These are phyloP conservation scores for Kluyveromyces siamensis DNA, from an alignment of 805 yeast genomes.

Conservation along the genomic window DNA sequence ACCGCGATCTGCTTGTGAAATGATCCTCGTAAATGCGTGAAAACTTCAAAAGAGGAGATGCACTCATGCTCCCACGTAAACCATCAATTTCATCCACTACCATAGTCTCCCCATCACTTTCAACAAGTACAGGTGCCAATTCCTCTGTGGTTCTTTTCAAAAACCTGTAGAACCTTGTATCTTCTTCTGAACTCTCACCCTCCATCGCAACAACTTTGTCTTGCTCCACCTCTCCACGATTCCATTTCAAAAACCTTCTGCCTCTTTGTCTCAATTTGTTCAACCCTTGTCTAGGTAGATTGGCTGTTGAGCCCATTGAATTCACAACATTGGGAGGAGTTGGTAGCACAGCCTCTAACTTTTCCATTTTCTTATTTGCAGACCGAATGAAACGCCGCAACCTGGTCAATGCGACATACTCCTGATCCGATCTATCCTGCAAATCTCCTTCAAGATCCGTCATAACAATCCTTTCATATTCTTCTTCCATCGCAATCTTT, in stretches of 20 bases:
- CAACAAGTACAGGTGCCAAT: background rate
- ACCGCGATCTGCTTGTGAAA: background rate
- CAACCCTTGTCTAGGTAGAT: conserved; percentile 3
- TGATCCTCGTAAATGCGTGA: conserved; percentile 5
- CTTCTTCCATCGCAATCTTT: background rate
- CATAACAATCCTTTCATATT: background rate
- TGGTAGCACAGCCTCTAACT: conserved; percentile 1
- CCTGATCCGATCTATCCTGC: background rate
- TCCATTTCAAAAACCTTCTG: conserved; percentile 5
- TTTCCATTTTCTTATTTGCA: conserved; percentile 1
- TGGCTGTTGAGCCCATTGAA: background rate
- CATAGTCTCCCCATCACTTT: background rate
- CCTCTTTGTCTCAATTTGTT: conserved; percentile 6
- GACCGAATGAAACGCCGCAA: conserved; percentile 5
- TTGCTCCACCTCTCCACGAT: conserved; percentile 2
- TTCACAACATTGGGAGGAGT: background rate
- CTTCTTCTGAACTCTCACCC: background rate
- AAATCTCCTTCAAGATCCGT: background rate
- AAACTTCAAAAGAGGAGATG: conserved; percentile 4
- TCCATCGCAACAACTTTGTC: conserved; percentile 2
- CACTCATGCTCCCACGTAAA: background rate
- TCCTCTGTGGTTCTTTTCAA: conserved; percentile 6
- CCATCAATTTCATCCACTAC: background rate
- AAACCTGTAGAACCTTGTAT: conserved; percentile 4
- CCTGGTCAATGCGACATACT: conserved; percentile 4